phyloP scores from a whole-genome alignment of 2,329 filamentous ascomycete species.

The Blastomyces gilchristii region DNA sequence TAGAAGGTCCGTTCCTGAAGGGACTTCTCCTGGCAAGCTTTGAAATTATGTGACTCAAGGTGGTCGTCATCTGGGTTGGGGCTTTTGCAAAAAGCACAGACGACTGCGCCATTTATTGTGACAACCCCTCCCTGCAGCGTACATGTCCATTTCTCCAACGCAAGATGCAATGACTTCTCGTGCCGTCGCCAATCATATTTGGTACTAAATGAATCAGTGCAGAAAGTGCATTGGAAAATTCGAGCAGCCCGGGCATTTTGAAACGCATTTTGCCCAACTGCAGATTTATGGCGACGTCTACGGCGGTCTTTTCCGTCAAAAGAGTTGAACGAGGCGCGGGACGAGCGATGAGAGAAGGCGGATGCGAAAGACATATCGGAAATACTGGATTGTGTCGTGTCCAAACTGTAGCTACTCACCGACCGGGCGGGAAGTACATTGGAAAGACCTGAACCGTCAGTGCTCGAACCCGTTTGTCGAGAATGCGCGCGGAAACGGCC shows the following conservation, averaged over 20 bases:
- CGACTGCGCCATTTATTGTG: slow-evolving; percentile 39
- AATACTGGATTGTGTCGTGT: slow-evolving; percentile 43
- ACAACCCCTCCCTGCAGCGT: slow-evolving; percentile 48
- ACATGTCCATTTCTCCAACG: slow-evolving; percentile 51
- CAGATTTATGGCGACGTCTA: slow-evolving; percentile 42
- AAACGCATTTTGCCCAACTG: slow-evolving; percentile 32
- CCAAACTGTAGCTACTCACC: slow-evolving; percentile 42
- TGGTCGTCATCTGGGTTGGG: slow-evolving; percentile 46
- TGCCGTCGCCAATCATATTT: slow-evolving; percentile 53
- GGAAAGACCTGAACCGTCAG: slow-evolving; percentile 42
- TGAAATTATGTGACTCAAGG: slow-evolving; percentile 50
- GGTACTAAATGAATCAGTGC: slow-evolving; percentile 45
- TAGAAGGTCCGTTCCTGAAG: slow-evolving; percentile 51
- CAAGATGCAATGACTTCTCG: slow-evolving; percentile 48
- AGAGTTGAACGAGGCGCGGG: slow-evolving; percentile 47
- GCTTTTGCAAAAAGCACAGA: slow-evolving; percentile 50
- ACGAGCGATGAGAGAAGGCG: slow-evolving; percentile 46
- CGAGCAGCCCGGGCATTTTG: slow-evolving; percentile 34
- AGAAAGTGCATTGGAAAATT: slow-evolving; percentile 50
- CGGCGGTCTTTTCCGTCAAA: slow-evolving; percentile 50
- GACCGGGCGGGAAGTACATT: slow-evolving; percentile 45
- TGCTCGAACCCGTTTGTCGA: slow-evolving; percentile 36
- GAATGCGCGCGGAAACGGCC: slow-evolving; percentile 30
- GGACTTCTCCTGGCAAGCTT: slow-evolving; percentile 50
- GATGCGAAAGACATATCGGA: slow-evolving; percentile 47